These are phyloP conservation scores for Phalaenopsis hybrid DNA, from an alignment of 116 monocot genomes.

Conservation along the genomic window DNA sequence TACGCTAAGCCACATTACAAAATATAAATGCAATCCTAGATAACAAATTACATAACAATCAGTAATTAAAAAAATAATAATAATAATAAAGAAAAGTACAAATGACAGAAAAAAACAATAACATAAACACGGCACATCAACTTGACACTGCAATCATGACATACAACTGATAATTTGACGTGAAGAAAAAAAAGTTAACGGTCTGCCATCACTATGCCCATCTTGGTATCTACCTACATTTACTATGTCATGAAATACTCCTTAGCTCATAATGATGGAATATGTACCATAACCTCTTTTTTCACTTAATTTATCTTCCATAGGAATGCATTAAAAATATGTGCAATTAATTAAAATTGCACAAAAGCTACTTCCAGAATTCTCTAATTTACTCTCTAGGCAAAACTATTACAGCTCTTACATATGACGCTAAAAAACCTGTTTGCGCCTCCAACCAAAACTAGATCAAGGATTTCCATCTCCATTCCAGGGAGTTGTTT, in stretches of 20 bases:
- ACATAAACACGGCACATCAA: not conserved
- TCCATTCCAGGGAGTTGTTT: too few species aligned
- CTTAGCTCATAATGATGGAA: not conserved
- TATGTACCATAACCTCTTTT: not conserved
- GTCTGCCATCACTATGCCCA: not conserved
- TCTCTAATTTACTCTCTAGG: not conserved
- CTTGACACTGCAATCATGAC: not conserved
- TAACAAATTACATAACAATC: too few species aligned
- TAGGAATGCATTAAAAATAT: not conserved
- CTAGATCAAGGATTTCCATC: too few species aligned
- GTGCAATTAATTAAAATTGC: not conserved
- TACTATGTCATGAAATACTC: too few species aligned
- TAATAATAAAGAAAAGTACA: not conserved
- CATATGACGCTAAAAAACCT: too few species aligned
- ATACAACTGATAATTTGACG: not conserved
- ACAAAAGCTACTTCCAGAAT: not conserved
- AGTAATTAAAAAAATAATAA: too few species aligned
- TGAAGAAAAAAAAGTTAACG: not conserved
- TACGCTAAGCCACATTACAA: too few species aligned
- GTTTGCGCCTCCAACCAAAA: too few species aligned
- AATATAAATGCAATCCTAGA: too few species aligned
- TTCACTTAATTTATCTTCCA: not conserved
- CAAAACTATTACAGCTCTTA: not conserved
- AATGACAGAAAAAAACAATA: not conserved
- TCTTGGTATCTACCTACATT: not conserved